phyloP scores from a whole-genome alignment of 129 eudicot species.

The Logfia minima region DNA sequence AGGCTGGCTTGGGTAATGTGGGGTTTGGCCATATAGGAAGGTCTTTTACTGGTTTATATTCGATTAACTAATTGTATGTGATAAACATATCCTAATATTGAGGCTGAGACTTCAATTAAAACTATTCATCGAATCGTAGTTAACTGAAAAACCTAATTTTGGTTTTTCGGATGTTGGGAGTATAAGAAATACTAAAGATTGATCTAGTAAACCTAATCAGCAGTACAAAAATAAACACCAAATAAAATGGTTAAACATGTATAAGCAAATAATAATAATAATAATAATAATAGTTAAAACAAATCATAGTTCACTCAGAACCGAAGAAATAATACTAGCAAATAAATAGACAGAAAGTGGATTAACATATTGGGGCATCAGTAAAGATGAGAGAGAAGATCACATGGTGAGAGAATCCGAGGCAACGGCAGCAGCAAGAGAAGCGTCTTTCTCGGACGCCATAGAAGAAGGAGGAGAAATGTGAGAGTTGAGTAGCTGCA shows the following conservation, averaged over 20 bases:
- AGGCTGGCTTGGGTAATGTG: too few species aligned
- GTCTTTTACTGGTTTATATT: too few species aligned
- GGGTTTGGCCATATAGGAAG: too few species aligned
- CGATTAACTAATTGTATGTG: too few species aligned
- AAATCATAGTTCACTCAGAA: not conserved
- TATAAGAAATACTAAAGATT: not conserved
- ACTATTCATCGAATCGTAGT: not conserved
- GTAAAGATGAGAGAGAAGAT: not conserved
- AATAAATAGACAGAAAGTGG: not conserved
- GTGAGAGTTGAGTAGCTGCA: constrained; percentile 39
- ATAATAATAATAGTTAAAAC: not conserved
- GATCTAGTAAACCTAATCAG: constrained; percentile 1
- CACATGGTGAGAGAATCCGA: constrained; percentile 74
- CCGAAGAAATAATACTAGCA: not conserved
- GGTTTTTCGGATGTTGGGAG: too few species aligned
- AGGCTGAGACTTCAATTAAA: not conserved
- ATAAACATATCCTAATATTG: too few species aligned
- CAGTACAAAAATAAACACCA: not conserved
- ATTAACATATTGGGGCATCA: not conserved
- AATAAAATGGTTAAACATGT: not conserved
- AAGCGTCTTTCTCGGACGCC: constrained; percentile 76
- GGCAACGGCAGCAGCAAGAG: constrained; percentile 55
- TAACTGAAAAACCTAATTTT: too few species aligned
- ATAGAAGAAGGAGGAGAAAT: constrained; percentile 30
- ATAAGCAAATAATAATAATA: constrained; percentile 1